Conservation (phyloP, 805 yeast genomes). For the Kuraishia hungarica region DNA sequence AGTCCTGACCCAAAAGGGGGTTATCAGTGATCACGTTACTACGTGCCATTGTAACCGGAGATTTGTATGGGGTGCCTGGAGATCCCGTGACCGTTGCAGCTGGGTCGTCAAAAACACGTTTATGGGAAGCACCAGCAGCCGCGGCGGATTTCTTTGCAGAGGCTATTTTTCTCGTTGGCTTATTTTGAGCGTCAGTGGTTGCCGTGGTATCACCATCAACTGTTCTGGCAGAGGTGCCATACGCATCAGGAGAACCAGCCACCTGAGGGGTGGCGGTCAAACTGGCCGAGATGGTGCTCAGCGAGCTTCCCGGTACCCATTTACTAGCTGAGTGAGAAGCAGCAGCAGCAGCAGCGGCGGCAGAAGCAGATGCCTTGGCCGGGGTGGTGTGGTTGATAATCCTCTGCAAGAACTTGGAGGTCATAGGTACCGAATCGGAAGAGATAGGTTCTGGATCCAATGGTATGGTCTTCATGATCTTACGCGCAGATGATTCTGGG, state of each 20-base stretch:
- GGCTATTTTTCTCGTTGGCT: background rate
- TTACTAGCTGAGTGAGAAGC: too few relatives aligned
- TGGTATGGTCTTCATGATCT: constrained; percentile 71
- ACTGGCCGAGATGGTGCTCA: background rate
- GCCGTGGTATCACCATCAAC: background rate
- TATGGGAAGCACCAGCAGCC: too few relatives aligned
- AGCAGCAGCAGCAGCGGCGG: background rate
- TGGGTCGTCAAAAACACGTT: background rate
- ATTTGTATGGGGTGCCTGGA: background rate
- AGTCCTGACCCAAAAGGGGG: constrained; percentile 23
- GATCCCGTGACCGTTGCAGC: background rate
- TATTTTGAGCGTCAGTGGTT: background rate
- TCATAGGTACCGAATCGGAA: background rate
- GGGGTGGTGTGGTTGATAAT: constrained; percentile 5
- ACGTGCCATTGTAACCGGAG: constrained; percentile 4
- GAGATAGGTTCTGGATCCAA: constrained; percentile 73
- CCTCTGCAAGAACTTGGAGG: constrained; percentile 5
- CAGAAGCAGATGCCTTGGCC: constrained; percentile 1
- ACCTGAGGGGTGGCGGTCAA: background rate
- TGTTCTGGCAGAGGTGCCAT: background rate
- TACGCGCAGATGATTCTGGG: constrained; percentile 67
- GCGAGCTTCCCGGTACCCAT: background rate
- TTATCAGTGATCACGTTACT: constrained; percentile 12
- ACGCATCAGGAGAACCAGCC: background rate
- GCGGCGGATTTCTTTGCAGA: background rate